Base-by-base conservation (phyloP, 352 stramenopile genomes). In the Plasmopara muralis region DNA sequence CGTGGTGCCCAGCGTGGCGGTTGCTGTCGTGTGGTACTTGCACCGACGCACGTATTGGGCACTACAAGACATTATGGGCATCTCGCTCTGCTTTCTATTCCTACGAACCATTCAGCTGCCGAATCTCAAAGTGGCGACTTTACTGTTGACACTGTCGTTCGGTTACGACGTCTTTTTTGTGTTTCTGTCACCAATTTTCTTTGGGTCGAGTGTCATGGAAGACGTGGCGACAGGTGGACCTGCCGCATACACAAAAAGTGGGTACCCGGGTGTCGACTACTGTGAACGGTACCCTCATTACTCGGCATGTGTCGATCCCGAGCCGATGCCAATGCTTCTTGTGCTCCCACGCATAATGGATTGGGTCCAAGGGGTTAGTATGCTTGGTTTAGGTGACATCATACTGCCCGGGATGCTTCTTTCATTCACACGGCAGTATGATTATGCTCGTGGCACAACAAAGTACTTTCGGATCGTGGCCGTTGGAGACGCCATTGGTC, bases 111-210 rank as follows among this genome's bases (percentile, higher is more conserved):
- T 98, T 31, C 88, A 95, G 58, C 46, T 98, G 8, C 93, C 94
- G 31, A 93, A 73, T 34, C 85, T 98, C 47, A 87, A 88, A 56
- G 89, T 98, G 2, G 91, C 85, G 20, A 79, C 86, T 0, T 67
- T 97, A 8, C 47, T 98, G 30, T 74, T 98, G 31, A 77, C 81
- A 12, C 69, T 97, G 30, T 90, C 91, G 1, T 98, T 98, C 60
- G 83, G 85, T 48, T 98, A 98, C 66, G 93, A 98, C 62, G 92
- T 98, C 40, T 98, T 97, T 62, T 97, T 98, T 66, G 92, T 98
- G 33, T 98, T 98, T 70, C 49, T 98, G 15, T 96, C 87, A 30
- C 92, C 93, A 2, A 68, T 83, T 14, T 67, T 97, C 42, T 95
- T 96, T 60, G 78, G 78, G 9, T 77, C 69, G 29, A 93, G 71